Conservation (phyloP, 2,329 filamentous ascomycete species). For the Colletotrichum somersetense region DNA sequence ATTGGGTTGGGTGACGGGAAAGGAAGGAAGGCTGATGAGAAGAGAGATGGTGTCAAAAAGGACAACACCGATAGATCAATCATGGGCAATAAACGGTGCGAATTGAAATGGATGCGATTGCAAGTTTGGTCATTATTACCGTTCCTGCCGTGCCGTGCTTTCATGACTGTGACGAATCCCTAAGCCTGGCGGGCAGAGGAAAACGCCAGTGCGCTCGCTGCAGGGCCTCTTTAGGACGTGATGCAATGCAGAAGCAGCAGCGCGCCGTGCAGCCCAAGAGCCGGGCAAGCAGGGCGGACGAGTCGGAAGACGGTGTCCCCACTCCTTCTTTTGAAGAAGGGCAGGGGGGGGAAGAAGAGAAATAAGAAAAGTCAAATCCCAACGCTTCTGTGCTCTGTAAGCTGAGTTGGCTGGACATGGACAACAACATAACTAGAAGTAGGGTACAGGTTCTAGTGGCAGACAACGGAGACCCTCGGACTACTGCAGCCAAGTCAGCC, state of each 20-base stretch:
- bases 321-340: conserved; percentile 20
- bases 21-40: conserved; percentile 3
- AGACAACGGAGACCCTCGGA: conserved; percentile 20
- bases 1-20: conserved; percentile 2
- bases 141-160: background rate
- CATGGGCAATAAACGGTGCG: background rate
- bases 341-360: background rate
- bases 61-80: background rate
- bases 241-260: conserved; percentile 36
- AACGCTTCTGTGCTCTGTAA: conserved; percentile 9
- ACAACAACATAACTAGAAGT: background rate
- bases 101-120: background rate
- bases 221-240: conserved; percentile 25
- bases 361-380: background rate
- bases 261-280: conserved; percentile 34
- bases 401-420: background rate
- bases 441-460: background rate
- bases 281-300: conserved; percentile 32
- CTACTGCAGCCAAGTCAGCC: conserved; percentile 17
- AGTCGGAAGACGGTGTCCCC: conserved; percentile 20
- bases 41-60: background rate
- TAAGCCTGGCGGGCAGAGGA: conserved; percentile 19
- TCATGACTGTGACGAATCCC: conserved; percentile 9
- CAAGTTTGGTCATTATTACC: background rate
- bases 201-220: conserved; percentile 24